Conservation (phyloP, 192 early-diverging fungal species). For the Coemansia sp. region DNA sequence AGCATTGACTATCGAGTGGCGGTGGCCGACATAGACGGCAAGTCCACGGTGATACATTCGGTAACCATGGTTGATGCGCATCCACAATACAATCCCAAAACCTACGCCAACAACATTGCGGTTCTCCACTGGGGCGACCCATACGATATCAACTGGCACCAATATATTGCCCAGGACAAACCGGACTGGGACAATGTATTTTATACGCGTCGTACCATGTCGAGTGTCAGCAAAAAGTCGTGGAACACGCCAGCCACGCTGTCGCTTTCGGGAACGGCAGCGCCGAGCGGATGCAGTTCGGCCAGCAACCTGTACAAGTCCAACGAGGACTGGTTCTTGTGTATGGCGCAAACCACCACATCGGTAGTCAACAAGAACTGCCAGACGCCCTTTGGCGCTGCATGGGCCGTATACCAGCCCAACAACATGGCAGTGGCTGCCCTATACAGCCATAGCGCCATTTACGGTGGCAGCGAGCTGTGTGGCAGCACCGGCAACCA, state of each 20-base stretch:
- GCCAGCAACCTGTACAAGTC: constrained; percentile 40
- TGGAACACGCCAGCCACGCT: constrained; percentile 19
- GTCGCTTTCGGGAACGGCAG: constrained; percentile 2
- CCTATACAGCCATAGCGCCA: constrained; percentile 35
- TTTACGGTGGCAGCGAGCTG: constrained; percentile 22
- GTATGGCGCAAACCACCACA: constrained; percentile 18
- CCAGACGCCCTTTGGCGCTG: constrained; percentile 34
- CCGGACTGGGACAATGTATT: constrained; percentile 24
- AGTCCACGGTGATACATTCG: constrained; percentile 8
- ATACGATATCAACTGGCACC: constrained; percentile 9
- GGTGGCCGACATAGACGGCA: constrained; percentile 8
- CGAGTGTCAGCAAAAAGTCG: constrained; percentile 12
- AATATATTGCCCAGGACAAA: constrained; percentile 20
- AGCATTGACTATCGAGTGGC: constrained; percentile 31
- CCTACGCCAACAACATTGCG: constrained; percentile 49
- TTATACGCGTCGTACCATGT: constrained; percentile 26
- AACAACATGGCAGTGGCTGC: constrained; percentile 34
- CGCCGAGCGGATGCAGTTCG: constrained; percentile 15
- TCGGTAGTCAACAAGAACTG: constrained; percentile 36
- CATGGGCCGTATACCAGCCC: constrained; percentile 38
- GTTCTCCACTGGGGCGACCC: constrained; percentile 15
- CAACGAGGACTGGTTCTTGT: constrained; percentile 31
- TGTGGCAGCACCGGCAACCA: constrained; percentile 29
- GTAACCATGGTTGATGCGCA: constrained; percentile 31
- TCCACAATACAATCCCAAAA: constrained; percentile 29